Evolutionary conservation across 192 early-diverging fungal genomes (phyloP).

Genomic region (Spinellus fusiger): DNA sequence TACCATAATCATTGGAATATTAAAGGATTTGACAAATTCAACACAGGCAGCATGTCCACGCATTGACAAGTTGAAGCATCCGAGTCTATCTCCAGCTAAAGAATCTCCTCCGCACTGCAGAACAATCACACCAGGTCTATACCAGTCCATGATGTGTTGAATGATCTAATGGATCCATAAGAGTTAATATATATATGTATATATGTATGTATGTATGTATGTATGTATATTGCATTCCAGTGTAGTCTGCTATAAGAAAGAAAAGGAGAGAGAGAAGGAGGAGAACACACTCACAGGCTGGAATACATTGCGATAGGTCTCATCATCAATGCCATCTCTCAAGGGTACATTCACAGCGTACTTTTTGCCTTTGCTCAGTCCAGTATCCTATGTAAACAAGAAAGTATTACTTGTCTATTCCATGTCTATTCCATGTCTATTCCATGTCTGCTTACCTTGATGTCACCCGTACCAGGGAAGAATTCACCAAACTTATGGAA

Average conservation of each 20-base stretch:
- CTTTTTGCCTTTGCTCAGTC: slow-evolving; percentile 80
- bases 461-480: slow-evolving; percentile 96
- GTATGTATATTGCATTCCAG: too few species aligned
- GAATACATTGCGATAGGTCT: slow-evolving; percentile 86
- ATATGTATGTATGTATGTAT: too few species aligned
- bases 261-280: too few species aligned
- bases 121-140: slow-evolving; percentile 85
- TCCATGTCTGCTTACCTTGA: slow-evolving; percentile 70
- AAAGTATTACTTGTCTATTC: neutral
- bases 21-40: slow-evolving; percentile 84
- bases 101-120: slow-evolving; percentile 97
- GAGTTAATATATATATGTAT: too few species aligned
- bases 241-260: too few species aligned
- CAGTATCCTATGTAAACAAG: slow-evolving; percentile 73
- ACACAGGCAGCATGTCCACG: slow-evolving; percentile 93
- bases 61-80: slow-evolving; percentile 92
- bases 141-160: slow-evolving; percentile 85
- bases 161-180: slow-evolving; percentile 18
- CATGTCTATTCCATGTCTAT: too few species aligned
- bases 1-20: slow-evolving; percentile 85
- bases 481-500: slow-evolving; percentile 99
- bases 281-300: slow-evolving; percentile 66
- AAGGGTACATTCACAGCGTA: slow-evolving; percentile 97
- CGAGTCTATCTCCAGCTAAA: slow-evolving; percentile 86
- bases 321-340: slow-evolving; percentile 91